Base-by-base conservation (phyloP, 2,329 filamentous ascomycete species). In the Ophiostoma piceae region DNA sequence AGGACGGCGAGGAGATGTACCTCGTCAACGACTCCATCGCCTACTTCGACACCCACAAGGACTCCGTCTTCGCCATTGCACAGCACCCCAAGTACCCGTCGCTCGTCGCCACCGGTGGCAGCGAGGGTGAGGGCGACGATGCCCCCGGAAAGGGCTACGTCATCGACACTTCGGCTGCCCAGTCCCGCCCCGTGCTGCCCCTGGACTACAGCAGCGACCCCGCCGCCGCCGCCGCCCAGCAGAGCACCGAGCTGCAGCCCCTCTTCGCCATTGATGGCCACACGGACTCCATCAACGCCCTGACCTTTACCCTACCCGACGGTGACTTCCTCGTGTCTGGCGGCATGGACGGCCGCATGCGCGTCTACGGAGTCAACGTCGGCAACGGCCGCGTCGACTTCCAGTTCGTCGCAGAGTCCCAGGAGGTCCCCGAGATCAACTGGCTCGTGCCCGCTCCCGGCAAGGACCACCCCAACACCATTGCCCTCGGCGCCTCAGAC, bases 361-460 rank as follows among this genome's bases (percentile, higher is more conserved):
- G 90, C 73, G 88, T 88, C 16, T 94, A 90, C 84, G 84, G 26
- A 35, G 41, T 54, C 47, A 76, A 74, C 81, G 81, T 71, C 51
- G n/a, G 32, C 83, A 57, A 83, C 72, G 78, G 66, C 47, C 16
- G 43, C n/a, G 66, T 67, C 39, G 39, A 68, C 6, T 79, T 87
- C 76, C 82, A 84, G 64, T 90, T 91, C 76, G 79, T 96, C 9
- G 91, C 86, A 69, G 91, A 95, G 76, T 87, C 88, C 2, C 90
- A 93, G 76, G 95, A 99, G 79, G 94, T 97, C 11, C 91, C 96
- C 75, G 94, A 98, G 80, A 90, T 99, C 76, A 96, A 95, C 82
- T 99, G 94, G 94, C 80, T 98, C 43, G 80, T 84, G 0, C 81
- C 92, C 0, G 96, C 92, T 77, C 93, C 94, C 14, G 81, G 83